These are phyloP conservation scores for Arthrinium phaeospermum DNA, from an alignment of 2,329 filamentous ascomycete species.

Conservation along the genomic window DNA sequence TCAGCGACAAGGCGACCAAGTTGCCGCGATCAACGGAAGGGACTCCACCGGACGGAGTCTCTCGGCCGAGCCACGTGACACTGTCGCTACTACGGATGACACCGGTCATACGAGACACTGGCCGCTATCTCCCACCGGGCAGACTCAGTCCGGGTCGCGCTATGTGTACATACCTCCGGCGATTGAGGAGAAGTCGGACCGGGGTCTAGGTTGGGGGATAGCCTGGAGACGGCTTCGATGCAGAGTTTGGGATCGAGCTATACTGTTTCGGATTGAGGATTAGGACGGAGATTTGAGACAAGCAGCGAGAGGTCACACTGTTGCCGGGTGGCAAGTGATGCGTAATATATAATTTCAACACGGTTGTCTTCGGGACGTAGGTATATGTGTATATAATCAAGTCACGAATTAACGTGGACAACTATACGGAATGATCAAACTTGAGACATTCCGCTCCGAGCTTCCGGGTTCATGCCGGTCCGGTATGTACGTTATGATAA, in stretches of 20 bases:
- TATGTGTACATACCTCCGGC: slow-evolving; percentile 14
- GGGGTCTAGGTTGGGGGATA: background rate
- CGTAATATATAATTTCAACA: background rate
- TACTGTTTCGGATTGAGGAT: background rate
- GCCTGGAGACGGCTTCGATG: background rate
- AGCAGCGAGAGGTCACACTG: too few species aligned
- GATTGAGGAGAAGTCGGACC: background rate
- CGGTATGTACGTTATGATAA: too few species aligned
- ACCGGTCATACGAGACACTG: background rate
- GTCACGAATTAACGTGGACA: background rate
- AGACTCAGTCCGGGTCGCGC: background rate
- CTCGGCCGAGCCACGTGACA: background rate
- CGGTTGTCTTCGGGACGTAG: too few species aligned
- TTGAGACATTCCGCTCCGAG: too few species aligned
- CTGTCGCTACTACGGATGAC: background rate
- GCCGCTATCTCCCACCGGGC: background rate
- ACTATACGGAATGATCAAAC: too few species aligned
- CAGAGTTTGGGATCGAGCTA: slow-evolving; percentile 5
- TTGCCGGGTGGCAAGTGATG: too few species aligned
- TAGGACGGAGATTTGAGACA: background rate
- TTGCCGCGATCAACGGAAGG: too few species aligned
- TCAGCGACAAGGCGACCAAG: background rate
- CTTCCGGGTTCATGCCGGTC: too few species aligned
- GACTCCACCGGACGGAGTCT: background rate
- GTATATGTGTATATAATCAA: background rate